Percentiles rank a stretch among this genome's conserved stretches.
Conservation (phyloP, 345 rosid species). For the Streptanthus diversifolius region DNA sequence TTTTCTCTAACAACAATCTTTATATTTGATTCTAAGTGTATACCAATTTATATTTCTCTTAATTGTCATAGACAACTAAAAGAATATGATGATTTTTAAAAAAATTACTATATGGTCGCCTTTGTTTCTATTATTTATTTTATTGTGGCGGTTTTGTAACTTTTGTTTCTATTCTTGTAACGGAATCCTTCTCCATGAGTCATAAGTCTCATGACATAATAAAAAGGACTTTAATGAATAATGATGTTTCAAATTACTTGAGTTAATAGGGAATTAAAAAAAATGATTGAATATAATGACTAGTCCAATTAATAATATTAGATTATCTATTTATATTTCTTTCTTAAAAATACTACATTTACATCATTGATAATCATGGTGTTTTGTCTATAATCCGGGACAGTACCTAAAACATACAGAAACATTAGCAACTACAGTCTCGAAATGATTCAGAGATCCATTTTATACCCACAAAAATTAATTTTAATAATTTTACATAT, state of each 20-base stretch:
- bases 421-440: background rate
- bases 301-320: background rate
- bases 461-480: background rate
- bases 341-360: background rate
- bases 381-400: background rate
- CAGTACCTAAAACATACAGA: background rate
- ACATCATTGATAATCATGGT: constrained; percentile 9
- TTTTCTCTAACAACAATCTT: background rate
- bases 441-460: background rate
- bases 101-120: background rate
- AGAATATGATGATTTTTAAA: background rate
- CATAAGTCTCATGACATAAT: constrained; percentile 22
- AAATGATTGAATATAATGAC: constrained; percentile 9
- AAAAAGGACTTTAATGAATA: constrained; percentile 12
- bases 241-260: constrained; percentile 17
- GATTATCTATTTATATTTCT: background rate
- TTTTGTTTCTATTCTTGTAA: constrained; percentile 31
- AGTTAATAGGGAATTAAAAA: background rate
- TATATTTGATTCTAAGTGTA: background rate
- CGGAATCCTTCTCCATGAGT: constrained; percentile 27
- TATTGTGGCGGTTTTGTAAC: constrained; percentile 16
- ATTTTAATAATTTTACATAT: background rate
- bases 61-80: background rate
- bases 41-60: background rate
- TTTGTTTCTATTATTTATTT: background rate